phyloP scores from a whole-genome alignment of 2,329 filamentous ascomycete species.

The Hansfordia pulvinata region DNA sequence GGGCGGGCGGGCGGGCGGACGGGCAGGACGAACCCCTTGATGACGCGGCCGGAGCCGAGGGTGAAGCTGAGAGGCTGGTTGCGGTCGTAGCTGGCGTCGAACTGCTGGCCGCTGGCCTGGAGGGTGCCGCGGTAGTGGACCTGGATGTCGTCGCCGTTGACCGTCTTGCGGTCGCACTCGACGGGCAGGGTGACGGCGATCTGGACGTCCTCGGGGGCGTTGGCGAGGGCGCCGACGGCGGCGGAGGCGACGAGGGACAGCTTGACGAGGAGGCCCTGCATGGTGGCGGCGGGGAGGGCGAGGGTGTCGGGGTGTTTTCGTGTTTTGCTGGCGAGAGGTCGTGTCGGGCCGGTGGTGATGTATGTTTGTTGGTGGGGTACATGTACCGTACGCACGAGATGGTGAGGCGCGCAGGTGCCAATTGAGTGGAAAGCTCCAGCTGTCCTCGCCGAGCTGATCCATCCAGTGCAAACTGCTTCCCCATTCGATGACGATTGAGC shows the following conservation, averaged over 20 bases:
- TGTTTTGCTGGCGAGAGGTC: too few relatives aligned
- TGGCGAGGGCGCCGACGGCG: constrained; percentile 34
- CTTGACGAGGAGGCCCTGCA: constrained; percentile 33
- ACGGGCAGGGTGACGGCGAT: constrained; percentile 64
- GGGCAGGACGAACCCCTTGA: constrained; percentile 55
- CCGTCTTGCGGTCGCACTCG: constrained; percentile 66
- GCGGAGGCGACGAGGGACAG: constrained; percentile 37
- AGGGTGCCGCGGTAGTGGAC: constrained; percentile 87
- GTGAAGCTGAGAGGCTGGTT: constrained; percentile 64
- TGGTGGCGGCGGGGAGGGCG: too few relatives aligned
- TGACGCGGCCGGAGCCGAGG: constrained; percentile 71
- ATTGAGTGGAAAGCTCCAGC: too few relatives aligned
- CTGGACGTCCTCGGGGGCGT: constrained; percentile 48
- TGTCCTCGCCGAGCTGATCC: too few relatives aligned
- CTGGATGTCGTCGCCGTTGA: constrained; percentile 63
- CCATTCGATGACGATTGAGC: too few relatives aligned
- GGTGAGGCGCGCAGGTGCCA: too few relatives aligned
- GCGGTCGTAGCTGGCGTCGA: constrained; percentile 76
- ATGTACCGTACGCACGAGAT: too few relatives aligned
- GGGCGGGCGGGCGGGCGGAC: not conserved
- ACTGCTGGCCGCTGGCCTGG: constrained; percentile 57
- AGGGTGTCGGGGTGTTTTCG: too few relatives aligned
- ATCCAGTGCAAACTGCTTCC: too few relatives aligned
- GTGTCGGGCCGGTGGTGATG: too few relatives aligned
- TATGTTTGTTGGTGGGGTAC: too few relatives aligned